phyloP scores from a whole-genome alignment of 768 basidiomycete species.

The Scleroderma citrinum region DNA sequence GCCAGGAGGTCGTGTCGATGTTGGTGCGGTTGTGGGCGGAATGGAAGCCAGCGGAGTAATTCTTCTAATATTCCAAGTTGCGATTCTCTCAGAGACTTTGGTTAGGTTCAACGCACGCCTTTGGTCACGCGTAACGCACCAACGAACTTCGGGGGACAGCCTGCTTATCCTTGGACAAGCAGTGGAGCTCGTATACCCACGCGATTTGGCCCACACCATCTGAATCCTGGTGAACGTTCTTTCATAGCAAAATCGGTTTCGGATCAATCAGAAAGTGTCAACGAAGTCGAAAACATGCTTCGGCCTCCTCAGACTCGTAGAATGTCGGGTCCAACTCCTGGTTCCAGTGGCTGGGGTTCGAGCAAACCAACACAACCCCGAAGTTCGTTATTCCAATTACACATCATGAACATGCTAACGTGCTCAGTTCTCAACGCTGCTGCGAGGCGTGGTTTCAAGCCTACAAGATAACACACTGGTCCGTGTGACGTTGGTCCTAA shows the following conservation, averaged over 20 bases:
- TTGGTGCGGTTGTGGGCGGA: constrained; percentile 53
- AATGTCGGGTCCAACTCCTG: constrained; percentile 14
- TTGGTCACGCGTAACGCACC: constrained; percentile 44
- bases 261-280: constrained; percentile 59
- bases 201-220: constrained; percentile 29
- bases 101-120: constrained; percentile 66
- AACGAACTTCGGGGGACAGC: constrained; percentile 27
- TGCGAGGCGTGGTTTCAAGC: constrained; percentile 43
- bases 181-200: constrained; percentile 21
- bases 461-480: constrained; percentile 25
- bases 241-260: constrained; percentile 43
- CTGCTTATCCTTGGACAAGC: constrained; percentile 27
- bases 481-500: neutral
- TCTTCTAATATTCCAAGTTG: neutral
- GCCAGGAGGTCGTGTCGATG: constrained; percentile 30
- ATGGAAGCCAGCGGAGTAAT: constrained; percentile 62
- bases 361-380: constrained; percentile 20
- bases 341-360: constrained; percentile 34
- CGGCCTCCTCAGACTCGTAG: constrained; percentile 24
- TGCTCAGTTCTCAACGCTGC: constrained; percentile 40
- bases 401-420: neutral
- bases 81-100: constrained; percentile 2
- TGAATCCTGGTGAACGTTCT: constrained; percentile 32
- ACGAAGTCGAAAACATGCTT: constrained; percentile 69
- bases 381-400: constrained; percentile 14